Conservation (phyloP, 2,329 filamentous ascomycete genomes). For the Zalaria sp. region DNA sequence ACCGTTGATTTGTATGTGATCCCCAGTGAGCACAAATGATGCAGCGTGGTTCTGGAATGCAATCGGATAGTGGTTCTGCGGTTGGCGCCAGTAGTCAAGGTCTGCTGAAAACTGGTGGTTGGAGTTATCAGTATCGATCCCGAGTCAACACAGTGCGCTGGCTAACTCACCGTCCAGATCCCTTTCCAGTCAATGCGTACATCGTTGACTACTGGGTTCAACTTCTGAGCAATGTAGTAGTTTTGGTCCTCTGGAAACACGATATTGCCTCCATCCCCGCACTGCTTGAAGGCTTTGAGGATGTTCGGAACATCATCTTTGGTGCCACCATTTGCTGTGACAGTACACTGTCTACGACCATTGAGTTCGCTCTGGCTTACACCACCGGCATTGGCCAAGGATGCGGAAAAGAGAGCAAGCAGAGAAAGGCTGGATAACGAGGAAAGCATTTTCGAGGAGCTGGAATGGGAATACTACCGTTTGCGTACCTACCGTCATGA, state of each 20-base stretch:
- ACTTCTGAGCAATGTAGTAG: constrained; percentile 36
- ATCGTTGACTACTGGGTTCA: constrained; percentile 37
- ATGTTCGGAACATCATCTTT: constrained; percentile 28
- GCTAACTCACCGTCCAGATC: constrained; percentile 29
- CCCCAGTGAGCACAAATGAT: constrained; percentile 36
- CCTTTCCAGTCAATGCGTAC: constrained; percentile 39
- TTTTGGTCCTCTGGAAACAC: constrained; percentile 35
- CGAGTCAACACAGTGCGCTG: neutral
- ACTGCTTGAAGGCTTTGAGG: constrained; percentile 24
- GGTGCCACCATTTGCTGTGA: constrained; percentile 23
- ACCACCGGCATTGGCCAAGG: neutral
- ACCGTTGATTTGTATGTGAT: constrained; percentile 37
- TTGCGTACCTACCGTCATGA: no score
- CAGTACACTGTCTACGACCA: constrained; percentile 20
- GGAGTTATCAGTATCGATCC: neutral
- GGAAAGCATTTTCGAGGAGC: no score
- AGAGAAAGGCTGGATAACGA: neutral
- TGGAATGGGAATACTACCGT: no score
- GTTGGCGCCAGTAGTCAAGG: constrained; percentile 36
- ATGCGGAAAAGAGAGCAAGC: neutral
- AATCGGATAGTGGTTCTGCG: constrained; percentile 34
- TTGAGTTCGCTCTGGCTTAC: neutral
- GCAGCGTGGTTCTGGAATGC: constrained; percentile 43
- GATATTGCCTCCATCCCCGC: constrained; percentile 28
- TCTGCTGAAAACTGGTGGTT: constrained; percentile 30